Evolutionary conservation across 495 filamentous ascomycete genomes (phyloP).

Genomic region (Coniosporium apollinis): DNA sequence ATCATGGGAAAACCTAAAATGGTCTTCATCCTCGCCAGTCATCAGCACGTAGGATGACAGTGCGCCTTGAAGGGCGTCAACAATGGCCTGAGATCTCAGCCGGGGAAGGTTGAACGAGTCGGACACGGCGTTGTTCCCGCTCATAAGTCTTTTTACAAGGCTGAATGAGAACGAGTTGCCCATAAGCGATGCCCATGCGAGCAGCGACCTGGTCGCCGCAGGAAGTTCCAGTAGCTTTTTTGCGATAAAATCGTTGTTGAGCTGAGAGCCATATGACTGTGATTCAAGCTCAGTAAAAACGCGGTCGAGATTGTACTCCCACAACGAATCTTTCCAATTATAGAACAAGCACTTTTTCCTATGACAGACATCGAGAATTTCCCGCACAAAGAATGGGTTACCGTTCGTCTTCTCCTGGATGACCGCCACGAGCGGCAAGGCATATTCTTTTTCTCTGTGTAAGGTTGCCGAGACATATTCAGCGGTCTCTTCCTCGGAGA

Average conservation of each 20-base stretch:
- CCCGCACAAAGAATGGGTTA: slow-evolving; percentile 76
- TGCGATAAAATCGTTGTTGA: slow-evolving; percentile 64
- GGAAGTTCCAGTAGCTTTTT: slow-evolving; percentile 62
- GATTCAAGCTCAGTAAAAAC: slow-evolving; percentile 70
- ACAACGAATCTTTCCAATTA: slow-evolving; percentile 52
- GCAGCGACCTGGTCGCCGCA: slow-evolving; percentile 48
- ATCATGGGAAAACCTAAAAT: slow-evolving; percentile 64
- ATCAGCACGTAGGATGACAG: slow-evolving; percentile 62
- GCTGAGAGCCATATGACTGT: slow-evolving; percentile 55
- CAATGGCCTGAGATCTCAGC: slow-evolving; percentile 30
- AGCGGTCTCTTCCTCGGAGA: slow-evolving; percentile 57
- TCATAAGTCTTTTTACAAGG: slow-evolving; percentile 59
- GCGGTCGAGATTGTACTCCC: slow-evolving; percentile 71
- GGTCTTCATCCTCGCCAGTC: slow-evolving; percentile 60
- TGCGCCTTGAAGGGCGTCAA: slow-evolving; percentile 62
- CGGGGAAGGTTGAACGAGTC: slow-evolving; percentile 8
- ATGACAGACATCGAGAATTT: slow-evolving; percentile 80
- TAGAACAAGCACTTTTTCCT: slow-evolving; percentile 78
- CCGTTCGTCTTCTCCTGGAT: slow-evolving; percentile 68
- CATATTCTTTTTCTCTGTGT: slow-evolving; percentile 39
- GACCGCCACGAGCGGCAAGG: slow-evolving; percentile 47
- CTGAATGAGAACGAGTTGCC: slow-evolving; percentile 67
- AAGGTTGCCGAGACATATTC: slow-evolving; percentile 64
- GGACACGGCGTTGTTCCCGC: slow-evolving; percentile 26
- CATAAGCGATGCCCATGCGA: slow-evolving; percentile 73